Evolutionary conservation across 2,329 filamentous ascomycete species (phyloP).

Genomic region (Malbranchea zuffiana): DNA sequence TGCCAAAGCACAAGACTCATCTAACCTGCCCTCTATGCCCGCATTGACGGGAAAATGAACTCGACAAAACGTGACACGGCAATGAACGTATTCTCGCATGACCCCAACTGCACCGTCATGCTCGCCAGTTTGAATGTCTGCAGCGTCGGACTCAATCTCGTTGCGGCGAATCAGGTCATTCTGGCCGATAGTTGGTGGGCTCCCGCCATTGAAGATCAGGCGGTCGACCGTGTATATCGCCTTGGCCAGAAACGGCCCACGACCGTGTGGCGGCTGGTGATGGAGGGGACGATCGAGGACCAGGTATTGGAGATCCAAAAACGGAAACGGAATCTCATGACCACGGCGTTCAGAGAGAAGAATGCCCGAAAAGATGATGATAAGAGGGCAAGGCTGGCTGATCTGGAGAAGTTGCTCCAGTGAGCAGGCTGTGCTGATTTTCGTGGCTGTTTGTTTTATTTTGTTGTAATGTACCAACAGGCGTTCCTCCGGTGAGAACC

Average conservation of each 20-base stretch:
- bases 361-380: slow-evolving; percentile 45
- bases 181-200: slow-evolving; percentile 85
- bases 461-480: no score
- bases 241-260: slow-evolving; percentile 71
- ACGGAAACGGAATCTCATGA: slow-evolving; percentile 67
- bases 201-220: slow-evolving; percentile 84
- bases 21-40: no score
- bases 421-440: background rate
- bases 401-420: slow-evolving; percentile 31
- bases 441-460: no score
- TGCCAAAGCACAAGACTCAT: slow-evolving; percentile 57
- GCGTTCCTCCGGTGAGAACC: slow-evolving; percentile 69
- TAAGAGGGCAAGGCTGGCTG: slow-evolving; percentile 42
- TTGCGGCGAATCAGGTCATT: slow-evolving; percentile 75
- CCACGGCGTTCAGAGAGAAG: slow-evolving; percentile 65
- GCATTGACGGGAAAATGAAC: slow-evolving; percentile 73
- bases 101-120: slow-evolving; percentile 60
- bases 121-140: slow-evolving; percentile 74
- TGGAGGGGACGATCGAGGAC: slow-evolving; percentile 73
- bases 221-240: slow-evolving; percentile 76
- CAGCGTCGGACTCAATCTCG: slow-evolving; percentile 75
- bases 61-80: slow-evolving; percentile 59
- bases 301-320: slow-evolving; percentile 66
- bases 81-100: slow-evolving; percentile 54
- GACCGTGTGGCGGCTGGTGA: slow-evolving; percentile 69